Conservation (phyloP, 257 asterid genomes). For the Apocynum venetum region DNA sequence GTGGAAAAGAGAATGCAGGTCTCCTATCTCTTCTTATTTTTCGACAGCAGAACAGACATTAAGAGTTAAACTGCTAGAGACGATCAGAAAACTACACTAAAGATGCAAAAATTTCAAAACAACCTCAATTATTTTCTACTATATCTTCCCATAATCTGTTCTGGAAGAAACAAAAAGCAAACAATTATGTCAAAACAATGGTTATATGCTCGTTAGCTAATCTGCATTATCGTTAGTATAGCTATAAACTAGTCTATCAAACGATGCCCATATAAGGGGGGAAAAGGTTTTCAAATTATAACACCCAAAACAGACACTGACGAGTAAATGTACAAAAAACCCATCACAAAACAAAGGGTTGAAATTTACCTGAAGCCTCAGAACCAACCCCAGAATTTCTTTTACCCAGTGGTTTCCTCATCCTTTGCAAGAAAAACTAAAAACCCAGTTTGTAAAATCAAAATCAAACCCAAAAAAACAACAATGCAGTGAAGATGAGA, state of each 20-base stretch:
- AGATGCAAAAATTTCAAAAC: not conserved
- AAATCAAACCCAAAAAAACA: not conserved
- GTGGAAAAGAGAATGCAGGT: not conserved
- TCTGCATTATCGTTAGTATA: slow-evolving; percentile 9
- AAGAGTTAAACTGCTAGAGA: not conserved
- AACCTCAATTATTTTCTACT: not conserved
- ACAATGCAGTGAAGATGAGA: not conserved
- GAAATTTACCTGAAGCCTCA: slow-evolving; percentile 25
- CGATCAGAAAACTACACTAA: not conserved
- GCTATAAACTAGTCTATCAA: not conserved
- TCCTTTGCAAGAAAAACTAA: slow-evolving; percentile 1
- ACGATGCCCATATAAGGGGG: not conserved
- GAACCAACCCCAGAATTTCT: slow-evolving; percentile 23
- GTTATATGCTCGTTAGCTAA: not conserved
- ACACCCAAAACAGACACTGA: not conserved
- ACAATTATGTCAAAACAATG: not conserved
- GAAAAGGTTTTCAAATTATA: not conserved
- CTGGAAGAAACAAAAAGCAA: not conserved
- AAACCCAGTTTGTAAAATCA: not conserved
- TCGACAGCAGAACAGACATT: not conserved
- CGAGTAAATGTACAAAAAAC: not conserved
- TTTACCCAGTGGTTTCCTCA: slow-evolving; percentile 26
- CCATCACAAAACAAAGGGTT: not conserved
- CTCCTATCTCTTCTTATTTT: not conserved
- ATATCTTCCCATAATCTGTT: slow-evolving; percentile 1